Base-by-base conservation (phyloP, 2,329 filamentous ascomycete genomes). In the Tolypocladium ovalisporum region DNA sequence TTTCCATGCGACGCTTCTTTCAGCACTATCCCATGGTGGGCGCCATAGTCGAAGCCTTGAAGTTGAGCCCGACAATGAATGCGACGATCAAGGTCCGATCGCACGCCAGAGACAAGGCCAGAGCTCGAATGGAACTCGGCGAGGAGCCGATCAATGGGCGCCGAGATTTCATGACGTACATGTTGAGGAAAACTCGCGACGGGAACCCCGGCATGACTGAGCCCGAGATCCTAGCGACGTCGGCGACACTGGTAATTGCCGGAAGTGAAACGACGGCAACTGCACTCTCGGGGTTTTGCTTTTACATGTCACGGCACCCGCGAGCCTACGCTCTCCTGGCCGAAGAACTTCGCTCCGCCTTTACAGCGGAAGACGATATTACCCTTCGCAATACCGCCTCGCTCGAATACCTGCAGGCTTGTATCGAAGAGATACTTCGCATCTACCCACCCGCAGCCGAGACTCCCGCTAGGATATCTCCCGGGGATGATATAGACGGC, bases 381-480 rank as follows among this genome's bases (percentile, higher is more conserved):
- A 70, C 62, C 4, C 57, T 75, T 29, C 60, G 34, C 63, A 73
- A 56, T 63, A 67, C 58, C 58, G 66, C 44, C 53, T 61, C 49
- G 1, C 42, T 67, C 19, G 62, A 67, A n/a, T 69, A 76, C 56
- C 75, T 78, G 37, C 62, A 69, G 17, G 76, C 75, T 1, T 69
- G 66, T 35, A 59, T 79, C 13, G 67, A 77, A 0, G 77, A 79
- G 64, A 66, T 65, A 3, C 63, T 80, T 34, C 67, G 78, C 15
- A 60, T 75, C 13, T 77, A 74, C 55, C 73, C 75, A 12, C 65
- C 64, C 1, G 62, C 62, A 2, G 57, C 62, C 49, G 73, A 64
- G 60, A 67, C 24, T 59, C 70, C 24, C 62, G 71, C 13, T 56
- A 56, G 65, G 24, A 13, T 60, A 4, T 71, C 60, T 54, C 61